phyloP scores from a whole-genome alignment of 176 grass and related monocot genomes.

The sorghum (Sorghum bicolor) region DNA sequence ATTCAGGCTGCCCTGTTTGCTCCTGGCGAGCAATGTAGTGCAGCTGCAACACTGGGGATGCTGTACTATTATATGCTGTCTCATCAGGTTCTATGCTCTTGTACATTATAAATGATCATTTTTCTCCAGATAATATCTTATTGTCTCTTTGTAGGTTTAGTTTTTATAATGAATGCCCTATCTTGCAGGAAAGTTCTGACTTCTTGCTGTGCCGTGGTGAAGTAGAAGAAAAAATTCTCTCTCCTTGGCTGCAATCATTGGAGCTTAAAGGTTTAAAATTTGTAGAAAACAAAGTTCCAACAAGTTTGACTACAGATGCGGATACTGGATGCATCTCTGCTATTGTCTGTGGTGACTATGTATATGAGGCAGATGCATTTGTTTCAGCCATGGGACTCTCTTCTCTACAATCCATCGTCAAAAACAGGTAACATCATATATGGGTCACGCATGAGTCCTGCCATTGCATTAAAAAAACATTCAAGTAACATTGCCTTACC shows the following conservation, averaged over 20 bases:
- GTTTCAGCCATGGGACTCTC: slow-evolving; percentile 67
- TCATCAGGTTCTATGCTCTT: slow-evolving; percentile 62
- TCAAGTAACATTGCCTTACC: too few species aligned
- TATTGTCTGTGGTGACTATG: slow-evolving; percentile 59
- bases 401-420: slow-evolving; percentile 61
- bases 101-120: neutral
- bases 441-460: neutral
- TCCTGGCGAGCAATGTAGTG: slow-evolving; percentile 78
- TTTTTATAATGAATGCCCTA: slow-evolving; percentile 10
- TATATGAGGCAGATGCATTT: slow-evolving; percentile 78
- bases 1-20: slow-evolving; percentile 74
- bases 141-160: neutral
- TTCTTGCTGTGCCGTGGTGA: slow-evolving; percentile 61
- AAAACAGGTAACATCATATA: slow-evolving; percentile 47
- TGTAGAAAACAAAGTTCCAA: slow-evolving; percentile 45
- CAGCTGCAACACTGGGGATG: slow-evolving; percentile 76
- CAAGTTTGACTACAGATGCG: slow-evolving; percentile 49
- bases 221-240: slow-evolving; percentile 61
- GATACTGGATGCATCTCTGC: slow-evolving; percentile 55
- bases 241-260: slow-evolving; percentile 77
- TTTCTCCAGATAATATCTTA: neutral
- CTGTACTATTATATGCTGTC: slow-evolving; percentile 86
- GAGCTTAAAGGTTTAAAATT: slow-evolving; percentile 67
- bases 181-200: slow-evolving; percentile 84
- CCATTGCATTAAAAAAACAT: too few species aligned